Conservation (phyloP, 2,329 filamentous ascomycete species). For the Cercospora sp. region DNA sequence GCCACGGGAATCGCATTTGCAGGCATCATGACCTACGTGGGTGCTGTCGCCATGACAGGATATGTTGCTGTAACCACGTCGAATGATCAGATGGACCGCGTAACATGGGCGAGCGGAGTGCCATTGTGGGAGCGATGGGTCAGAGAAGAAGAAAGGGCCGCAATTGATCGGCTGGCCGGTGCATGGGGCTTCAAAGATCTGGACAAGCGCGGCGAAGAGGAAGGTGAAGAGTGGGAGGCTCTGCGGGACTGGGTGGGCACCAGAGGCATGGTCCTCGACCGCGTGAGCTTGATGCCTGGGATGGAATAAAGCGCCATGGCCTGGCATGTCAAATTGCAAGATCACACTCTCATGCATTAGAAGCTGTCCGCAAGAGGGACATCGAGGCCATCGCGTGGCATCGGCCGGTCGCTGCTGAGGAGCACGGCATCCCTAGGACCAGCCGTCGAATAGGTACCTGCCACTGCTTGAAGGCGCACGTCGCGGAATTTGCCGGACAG, state of each 20-base stretch:
- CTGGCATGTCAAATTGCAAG: background rate
- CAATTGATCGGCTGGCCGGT: slow-evolving; percentile 79
- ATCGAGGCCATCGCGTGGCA: background rate
- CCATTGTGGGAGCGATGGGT: slow-evolving; percentile 80
- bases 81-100: slow-evolving; percentile 93
- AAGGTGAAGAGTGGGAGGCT: slow-evolving; percentile 84
- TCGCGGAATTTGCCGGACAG: background rate
- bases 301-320: slow-evolving; percentile 61
- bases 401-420: background rate
- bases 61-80: slow-evolving; percentile 79
- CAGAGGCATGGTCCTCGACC: slow-evolving; percentile 87
- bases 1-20: slow-evolving; percentile 78
- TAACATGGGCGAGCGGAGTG: slow-evolving; percentile 84
- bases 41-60: slow-evolving; percentile 77
- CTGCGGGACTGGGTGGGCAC: slow-evolving; percentile 79
- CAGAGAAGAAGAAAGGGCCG: slow-evolving; percentile 83
- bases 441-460: background rate
- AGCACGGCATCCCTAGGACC: background rate
- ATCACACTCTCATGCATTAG: background rate
- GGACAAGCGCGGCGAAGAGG: slow-evolving; percentile 81
- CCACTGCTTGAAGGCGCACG: background rate
- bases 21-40: slow-evolving; percentile 79
- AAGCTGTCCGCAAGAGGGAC: background rate
- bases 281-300: slow-evolving; percentile 85
- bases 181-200: slow-evolving; percentile 89